Conservation (phyloP, 1,284 basidiomycete species). For the Cronartium ribicola region DNA sequence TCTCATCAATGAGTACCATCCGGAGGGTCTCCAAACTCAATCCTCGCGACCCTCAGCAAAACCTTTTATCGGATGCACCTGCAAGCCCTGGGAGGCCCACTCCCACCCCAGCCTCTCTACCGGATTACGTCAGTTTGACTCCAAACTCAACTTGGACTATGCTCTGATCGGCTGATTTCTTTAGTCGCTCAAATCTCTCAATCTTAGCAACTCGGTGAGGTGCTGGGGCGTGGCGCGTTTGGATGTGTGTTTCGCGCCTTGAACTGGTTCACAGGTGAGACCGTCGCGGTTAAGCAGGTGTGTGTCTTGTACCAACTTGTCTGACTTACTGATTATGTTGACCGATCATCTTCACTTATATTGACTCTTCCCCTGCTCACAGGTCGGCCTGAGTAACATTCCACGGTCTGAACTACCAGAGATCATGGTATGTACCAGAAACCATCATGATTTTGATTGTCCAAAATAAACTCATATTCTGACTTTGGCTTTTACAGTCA, state of each 20-base stretch:
- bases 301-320: conserved; percentile 48
- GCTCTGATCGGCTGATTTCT: neutral
- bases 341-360: neutral
- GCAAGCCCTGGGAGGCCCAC: conserved; percentile 15
- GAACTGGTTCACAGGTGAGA: conserved; percentile 94
- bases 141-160: neutral
- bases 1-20: neutral
- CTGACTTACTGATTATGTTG: neutral
- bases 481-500: conserved; percentile 59
- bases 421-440: conserved; percentile 72
- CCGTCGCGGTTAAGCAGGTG: conserved; percentile 91
- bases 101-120: conserved; percentile 34
- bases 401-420: conserved; percentile 86
- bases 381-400: conserved; percentile 73
- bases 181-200: neutral
- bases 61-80: neutral
- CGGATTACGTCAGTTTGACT: conserved; percentile 35
- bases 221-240: conserved; percentile 50
- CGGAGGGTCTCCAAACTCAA: conserved; percentile 3
- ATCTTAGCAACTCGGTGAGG: conserved; percentile 48
- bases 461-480: conserved; percentile 7
- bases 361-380: conserved; percentile 6
- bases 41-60: neutral
- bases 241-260: conserved; percentile 61
- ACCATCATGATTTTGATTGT: conserved; percentile 1